Evolutionary conservation across 176 grass and related monocot genomes (phyloP).

Genomic region (Aegilops bicornis): DNA sequence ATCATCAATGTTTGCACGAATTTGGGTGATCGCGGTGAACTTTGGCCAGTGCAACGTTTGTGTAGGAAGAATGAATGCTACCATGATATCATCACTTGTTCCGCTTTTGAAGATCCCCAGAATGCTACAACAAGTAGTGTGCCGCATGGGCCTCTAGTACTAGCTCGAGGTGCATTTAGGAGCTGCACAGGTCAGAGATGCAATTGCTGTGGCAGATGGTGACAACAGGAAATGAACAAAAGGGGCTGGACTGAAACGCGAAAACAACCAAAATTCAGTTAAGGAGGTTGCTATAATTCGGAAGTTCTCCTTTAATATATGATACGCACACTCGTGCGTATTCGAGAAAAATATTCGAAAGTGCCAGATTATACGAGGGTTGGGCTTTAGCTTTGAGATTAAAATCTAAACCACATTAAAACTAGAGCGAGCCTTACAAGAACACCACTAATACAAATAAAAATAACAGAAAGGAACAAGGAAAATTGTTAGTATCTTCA

Average conservation of each 20-base stretch:
- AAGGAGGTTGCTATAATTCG: neutral
- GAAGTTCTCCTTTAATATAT: no score
- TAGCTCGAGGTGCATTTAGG: constrained; percentile 32
- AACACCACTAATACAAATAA: neutral
- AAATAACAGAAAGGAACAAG: neutral
- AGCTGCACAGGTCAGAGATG: constrained; percentile 17
- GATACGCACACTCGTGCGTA: no score
- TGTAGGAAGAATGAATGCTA: constrained; percentile 33
- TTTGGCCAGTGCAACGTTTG: neutral
- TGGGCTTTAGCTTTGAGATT: neutral
- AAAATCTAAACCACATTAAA: neutral
- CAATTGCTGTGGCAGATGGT: constrained; percentile 22
- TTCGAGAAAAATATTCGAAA: no score
- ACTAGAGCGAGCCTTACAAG: neutral
- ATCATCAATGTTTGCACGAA: constrained; percentile 28
- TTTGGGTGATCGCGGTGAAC: neutral
- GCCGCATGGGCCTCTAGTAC: constrained; percentile 10
- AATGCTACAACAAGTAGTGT: constrained; percentile 31
- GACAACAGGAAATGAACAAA: constrained; percentile 15
- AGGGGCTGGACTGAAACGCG: neutral
- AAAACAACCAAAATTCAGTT: neutral
- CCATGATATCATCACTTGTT: constrained; percentile 28
- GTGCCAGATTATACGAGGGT: neutral
- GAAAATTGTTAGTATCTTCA: neutral
- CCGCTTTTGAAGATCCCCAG: constrained; percentile 38